Base-by-base conservation (phyloP, 805 yeast genomes). In the Saccharomyces mikatae region DNA sequence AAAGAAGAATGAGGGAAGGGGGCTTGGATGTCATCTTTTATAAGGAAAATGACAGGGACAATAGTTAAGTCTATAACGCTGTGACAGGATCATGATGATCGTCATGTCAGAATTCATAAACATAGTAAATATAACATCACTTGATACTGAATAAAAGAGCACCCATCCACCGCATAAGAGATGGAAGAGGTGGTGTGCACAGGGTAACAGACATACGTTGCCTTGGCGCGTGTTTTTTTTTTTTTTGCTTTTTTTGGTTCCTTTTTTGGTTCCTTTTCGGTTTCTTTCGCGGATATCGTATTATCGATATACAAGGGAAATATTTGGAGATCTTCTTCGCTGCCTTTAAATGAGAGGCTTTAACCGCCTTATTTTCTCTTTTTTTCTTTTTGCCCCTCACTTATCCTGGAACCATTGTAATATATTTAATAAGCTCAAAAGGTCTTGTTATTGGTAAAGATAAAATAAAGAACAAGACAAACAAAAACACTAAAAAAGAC, bases 321-420 rank as follows among this genome's bases (percentile, higher is more conserved):
- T 44, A 49, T 51, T 26, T 24, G 29, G 49, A 47, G 32, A 26
- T 28, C 41, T 29, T 48, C 52, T 47, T 49, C 48, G 27, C 8
- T 17, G 24, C 4, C 17, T 36, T 36, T 6, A 36, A 36, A 11
- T 9, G 10, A 36, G 10, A 17, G 44, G 17, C 36, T 31, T 36
- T 21, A 17, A 17, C 44, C 44, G 44, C 24, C 11, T 36, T 36
- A 6, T 36, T 36, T 17, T 36, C 44, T 36, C 44, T 36, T 36
- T 36, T 13, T 36, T 17, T n/a, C 10, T 17, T 36, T 36, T 36
- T 17, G 11, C 44, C 44, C 44, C 44, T 36, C 44, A 36, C 44
- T 36, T 6, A 8, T 36, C 44, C 13, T 36, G 24, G 10, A 9
- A 17, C 31, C 3, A 17, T 36, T 17, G 44, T 36, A 17, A 24